Evolutionary conservation across 208 protist genomes (phyloP), one percentile per base, ranked within the genome.

Genomic region (Naegleria gruberi): DNA sequence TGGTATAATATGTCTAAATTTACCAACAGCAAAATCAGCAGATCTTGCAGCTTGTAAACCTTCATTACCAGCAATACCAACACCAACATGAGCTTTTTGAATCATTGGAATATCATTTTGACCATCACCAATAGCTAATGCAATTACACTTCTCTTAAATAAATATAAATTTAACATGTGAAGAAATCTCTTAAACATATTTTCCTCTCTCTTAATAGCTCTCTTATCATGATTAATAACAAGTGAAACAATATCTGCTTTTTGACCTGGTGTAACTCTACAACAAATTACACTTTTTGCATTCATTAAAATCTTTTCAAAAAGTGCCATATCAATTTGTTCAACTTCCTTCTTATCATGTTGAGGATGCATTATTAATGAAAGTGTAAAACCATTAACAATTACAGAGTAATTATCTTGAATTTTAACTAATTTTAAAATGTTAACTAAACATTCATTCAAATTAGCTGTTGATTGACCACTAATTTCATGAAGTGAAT

Each of bases 31-130:
- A 73, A 95, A 97, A 90, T 97, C 96, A 23, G 87, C 65, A 6
- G 91, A 87, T 89, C 93, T 93, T 40, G 94, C 92, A 12, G 96
- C 95, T 91, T 97, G 94, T 87, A 93, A 90, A 65, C 96, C 96
- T 91, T 97, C 96, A 15, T 95, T 82, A 47, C 96, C 96, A 83
- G 42, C 90, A 90, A 97, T 97, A 65, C 96, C 96, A 17, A 97
- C 92, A 82, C 96, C 96, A 86, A 96, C 57, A 85, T 93, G 92
- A 8, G 94, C 94, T 43, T 87, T 89, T 91, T 96, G 93, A 82
- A 97, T 97, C 98, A 99, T 99, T 26, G 94, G 94, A 5, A 99
- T 98, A 92, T 99, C 98, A 90, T 99, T 99, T 30, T 97, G 97
- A 86, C 98, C 98, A 92, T 99, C 98, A 57, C 98, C 98, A 91